These are phyloP conservation scores for Fusarium ambrosium DNA, from an alignment of 2,329 filamentous ascomycete species.

Conservation along the genomic window DNA sequence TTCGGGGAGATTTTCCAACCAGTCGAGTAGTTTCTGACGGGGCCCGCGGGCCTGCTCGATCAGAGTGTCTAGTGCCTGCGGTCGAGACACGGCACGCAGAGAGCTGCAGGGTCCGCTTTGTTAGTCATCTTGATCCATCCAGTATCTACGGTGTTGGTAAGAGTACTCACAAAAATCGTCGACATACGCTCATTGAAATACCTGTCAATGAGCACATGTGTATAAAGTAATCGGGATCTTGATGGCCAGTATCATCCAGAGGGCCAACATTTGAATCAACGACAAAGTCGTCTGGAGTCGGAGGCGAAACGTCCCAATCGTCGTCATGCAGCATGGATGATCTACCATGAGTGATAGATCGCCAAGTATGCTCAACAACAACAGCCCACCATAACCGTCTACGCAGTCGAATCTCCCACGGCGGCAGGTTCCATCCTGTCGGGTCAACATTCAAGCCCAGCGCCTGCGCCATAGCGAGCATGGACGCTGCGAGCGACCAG, in stretches of 20 bases:
- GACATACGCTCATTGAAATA: not conserved
- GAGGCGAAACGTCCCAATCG: slow-evolving; percentile 33
- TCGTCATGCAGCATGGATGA: slow-evolving; percentile 31
- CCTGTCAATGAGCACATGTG: not conserved
- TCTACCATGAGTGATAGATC: slow-evolving; percentile 34
- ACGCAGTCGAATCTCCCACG: slow-evolving; percentile 27
- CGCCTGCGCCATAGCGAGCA: not conserved
- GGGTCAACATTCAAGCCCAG: slow-evolving; percentile 29
- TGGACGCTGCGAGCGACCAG: not conserved
- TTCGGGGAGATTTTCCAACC: not conserved
- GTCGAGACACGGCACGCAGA: not conserved
- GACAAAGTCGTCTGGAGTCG: not conserved
- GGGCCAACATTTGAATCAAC: not conserved
- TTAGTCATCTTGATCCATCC: not conserved
- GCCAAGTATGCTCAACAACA: slow-evolving; percentile 36
- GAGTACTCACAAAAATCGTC: not conserved
- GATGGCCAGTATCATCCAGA: not conserved
- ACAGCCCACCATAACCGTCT: slow-evolving; percentile 38
- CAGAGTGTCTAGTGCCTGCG: not conserved
- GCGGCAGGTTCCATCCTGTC: slow-evolving; percentile 28
- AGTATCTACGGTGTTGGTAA: not conserved
- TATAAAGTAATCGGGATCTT: not conserved
- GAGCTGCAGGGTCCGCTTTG: not conserved
- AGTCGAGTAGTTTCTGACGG: not conserved
- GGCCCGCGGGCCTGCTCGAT: not conserved